phyloP scores from a whole-genome alignment of 495 filamentous ascomycete species.

The Poronia punctata region DNA sequence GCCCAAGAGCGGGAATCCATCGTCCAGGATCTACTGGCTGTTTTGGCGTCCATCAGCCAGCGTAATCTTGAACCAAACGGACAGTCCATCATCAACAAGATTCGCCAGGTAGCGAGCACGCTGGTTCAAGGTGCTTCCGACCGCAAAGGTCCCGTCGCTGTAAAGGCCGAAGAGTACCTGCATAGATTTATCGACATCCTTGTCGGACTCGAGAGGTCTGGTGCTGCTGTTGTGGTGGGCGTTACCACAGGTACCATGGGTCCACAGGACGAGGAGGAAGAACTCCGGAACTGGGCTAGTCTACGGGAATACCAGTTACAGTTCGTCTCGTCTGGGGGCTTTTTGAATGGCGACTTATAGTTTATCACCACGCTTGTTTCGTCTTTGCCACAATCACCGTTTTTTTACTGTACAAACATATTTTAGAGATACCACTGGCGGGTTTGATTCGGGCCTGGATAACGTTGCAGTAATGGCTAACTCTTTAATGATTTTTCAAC shows the following conservation, averaged over 20 bases:
- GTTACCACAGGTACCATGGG: conserved; percentile 23
- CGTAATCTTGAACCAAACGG: conserved; percentile 79
- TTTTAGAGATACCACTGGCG: too few relatives aligned
- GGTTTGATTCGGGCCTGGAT: too few relatives aligned
- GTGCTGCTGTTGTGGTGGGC: conserved; percentile 26
- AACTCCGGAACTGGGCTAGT: conserved; percentile 65
- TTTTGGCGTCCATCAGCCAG: conserved; percentile 64
- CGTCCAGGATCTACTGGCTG: conserved; percentile 63
- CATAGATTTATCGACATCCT: conserved; percentile 62
- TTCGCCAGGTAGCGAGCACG: conserved; percentile 70
- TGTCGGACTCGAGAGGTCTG: conserved; percentile 57
- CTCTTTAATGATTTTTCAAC: not conserved
- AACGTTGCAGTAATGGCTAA: not conserved
- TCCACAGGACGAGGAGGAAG: conserved; percentile 60
- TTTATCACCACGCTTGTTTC: too few relatives aligned
- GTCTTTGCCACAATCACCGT: too few relatives aligned
- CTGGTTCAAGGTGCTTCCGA: conserved; percentile 56
- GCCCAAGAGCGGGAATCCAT: conserved; percentile 63
- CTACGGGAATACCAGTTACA: conserved; percentile 65
- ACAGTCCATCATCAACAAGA: conserved; percentile 61
- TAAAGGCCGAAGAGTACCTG: conserved; percentile 59
- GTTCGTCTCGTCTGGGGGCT: conserved; percentile 60
- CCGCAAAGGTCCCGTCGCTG: conserved; percentile 47
- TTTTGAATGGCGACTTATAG: conserved; percentile 21
- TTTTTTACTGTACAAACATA: too few relatives aligned